Conservation (phyloP, 139 green algal genomes). For the Tetraselmis striata region DNA sequence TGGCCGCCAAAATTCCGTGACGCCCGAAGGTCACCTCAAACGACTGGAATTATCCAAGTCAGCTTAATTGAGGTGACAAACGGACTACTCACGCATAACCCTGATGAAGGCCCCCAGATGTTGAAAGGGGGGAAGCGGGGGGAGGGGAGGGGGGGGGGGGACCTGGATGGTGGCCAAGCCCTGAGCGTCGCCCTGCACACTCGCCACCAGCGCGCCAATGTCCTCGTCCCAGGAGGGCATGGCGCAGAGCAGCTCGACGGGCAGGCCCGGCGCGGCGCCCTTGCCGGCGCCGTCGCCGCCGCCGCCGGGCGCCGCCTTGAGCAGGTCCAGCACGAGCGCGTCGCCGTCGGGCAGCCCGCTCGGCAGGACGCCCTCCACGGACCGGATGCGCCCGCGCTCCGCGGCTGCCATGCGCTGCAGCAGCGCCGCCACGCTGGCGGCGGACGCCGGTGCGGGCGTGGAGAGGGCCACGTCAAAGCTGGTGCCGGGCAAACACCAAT, state of each 20-base stretch:
- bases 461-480: not conserved
- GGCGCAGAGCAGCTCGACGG: not conserved
- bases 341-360: not conserved
- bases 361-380: not conserved
- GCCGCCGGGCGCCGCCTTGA: no score
- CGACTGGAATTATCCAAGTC: no score
- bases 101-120: no score
- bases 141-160: no score
- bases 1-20: no score
- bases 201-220: not conserved
- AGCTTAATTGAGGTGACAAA: no score
- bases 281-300: no score
- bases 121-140: no score
- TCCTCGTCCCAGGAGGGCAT: not conserved
- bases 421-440: not conserved
- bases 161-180: not conserved
- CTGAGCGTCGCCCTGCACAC: not conserved
- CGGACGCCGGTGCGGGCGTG: not conserved
- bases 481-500: not conserved
- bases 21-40: no score
- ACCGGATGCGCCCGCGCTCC: not conserved
- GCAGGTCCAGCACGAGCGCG: not conserved
- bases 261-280: not conserved
- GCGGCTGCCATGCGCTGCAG: not conserved
- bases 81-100: no score